Percentiles rank a stretch among this genome's conserved stretches.
These are phyloP conservation scores for Tillandsia leiboldiana DNA, from an alignment of 176 grass and related monocot species.

Conservation along the genomic window DNA sequence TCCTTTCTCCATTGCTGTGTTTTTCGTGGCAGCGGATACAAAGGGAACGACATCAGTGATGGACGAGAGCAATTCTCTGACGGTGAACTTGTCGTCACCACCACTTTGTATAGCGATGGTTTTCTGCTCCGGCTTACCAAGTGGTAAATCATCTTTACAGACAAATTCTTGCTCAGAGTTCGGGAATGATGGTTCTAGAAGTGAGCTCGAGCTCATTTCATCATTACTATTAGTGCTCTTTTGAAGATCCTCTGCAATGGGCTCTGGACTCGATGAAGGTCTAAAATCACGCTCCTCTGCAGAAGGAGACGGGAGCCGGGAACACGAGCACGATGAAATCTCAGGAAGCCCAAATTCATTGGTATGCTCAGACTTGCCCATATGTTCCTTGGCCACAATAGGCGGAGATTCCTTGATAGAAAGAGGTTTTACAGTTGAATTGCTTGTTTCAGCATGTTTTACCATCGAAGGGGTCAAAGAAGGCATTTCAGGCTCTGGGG, in stretches of 20 bases:
- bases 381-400: slow-evolving; percentile 23
- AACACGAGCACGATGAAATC: slow-evolving; percentile 32
- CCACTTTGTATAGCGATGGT: slow-evolving; percentile 23
- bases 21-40: slow-evolving; percentile 31
- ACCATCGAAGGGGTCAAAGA: slow-evolving; percentile 27
- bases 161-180: slow-evolving; percentile 41
- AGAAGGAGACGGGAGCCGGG: slow-evolving; percentile 20
- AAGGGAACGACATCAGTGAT: slow-evolving; percentile 38
- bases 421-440: slow-evolving; percentile 28
- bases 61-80: slow-evolving; percentile 78
- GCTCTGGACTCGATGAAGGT: slow-evolving; percentile 31
- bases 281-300: slow-evolving; percentile 29
- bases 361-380: slow-evolving; percentile 17
- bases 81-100: slow-evolving; percentile 82
- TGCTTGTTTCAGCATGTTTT: slow-evolving; percentile 20
- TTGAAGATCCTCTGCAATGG: slow-evolving; percentile 42
- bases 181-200: slow-evolving; percentile 39
- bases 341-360: slow-evolving; percentile 29
- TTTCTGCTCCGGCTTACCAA: slow-evolving; percentile 20
- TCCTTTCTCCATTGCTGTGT: slow-evolving; percentile 17
- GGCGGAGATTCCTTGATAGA: slow-evolving; percentile 26
- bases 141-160: slow-evolving; percentile 49
- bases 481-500: slow-evolving; percentile 25
- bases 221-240: slow-evolving; percentile 43
- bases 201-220: slow-evolving; percentile 26